Evolutionary conservation across 768 basidiomycete species (phyloP), one percentile per base, ranked within the genome.

Genomic region (Lactifluus pinguis): DNA sequence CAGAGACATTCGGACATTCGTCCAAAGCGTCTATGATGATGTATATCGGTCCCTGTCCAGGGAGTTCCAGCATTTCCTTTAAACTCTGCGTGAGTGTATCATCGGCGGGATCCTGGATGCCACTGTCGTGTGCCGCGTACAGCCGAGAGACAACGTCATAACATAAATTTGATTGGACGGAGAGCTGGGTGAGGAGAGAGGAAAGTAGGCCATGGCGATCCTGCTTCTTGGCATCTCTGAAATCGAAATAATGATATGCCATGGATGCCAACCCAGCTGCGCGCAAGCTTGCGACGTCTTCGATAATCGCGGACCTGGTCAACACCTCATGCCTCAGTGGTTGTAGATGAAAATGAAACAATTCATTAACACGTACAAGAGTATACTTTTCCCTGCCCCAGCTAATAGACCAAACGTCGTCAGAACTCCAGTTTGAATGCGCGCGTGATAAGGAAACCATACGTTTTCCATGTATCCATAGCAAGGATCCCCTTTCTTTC

Each of bases 391-490:
- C 7, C 57, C 57, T 5, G 57, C 25, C 6, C 57, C 57, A 7
- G 57, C 57, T 59, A 25, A 25, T 7, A 52, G 34, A 30, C 9
- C 6, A 21, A n/a, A 21, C 14, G 8, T 11, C 8, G 29, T 59
- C 7, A 47, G 21, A 7, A 30, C n/a, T n/a, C n/a, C n/a, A n/a
- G 2, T 9, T 19, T 29, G 4, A 9, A 25, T 3, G 10, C 0
- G 3, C 7, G 13, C 19, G 17, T 13, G 29, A 2, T 29, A 1
- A 41, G 25, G 10, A 8, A 30, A 36, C 13, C 55, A 30, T 55
- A 57, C 60, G 49, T 17, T 57, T 61, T 9, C 60, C 60, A 32
- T 61, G 55, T 13, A 61, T 38, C 60, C 60, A 61, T 21, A 61
- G 5, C 0, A 61, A 14, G 13, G 60, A 61, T 9, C 53, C 55